Evolutionary conservation across 345 rosid species (phyloP), one percentile per base, ranked within the genome.

Genomic region (Eucalyptus cloeziana): DNA sequence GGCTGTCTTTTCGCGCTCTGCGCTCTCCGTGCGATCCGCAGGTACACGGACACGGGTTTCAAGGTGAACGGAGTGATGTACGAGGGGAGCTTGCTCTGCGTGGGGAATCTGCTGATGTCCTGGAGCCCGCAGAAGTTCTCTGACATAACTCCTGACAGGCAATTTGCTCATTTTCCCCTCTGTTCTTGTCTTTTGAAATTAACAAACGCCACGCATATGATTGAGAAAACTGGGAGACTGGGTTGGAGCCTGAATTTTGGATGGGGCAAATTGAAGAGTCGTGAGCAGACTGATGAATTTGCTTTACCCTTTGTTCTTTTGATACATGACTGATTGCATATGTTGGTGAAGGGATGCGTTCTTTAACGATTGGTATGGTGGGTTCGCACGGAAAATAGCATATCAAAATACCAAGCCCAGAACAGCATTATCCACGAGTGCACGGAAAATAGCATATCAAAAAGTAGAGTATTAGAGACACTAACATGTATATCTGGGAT

Each of bases 31-130:
- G 22, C 22, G 24, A 43, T 89, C 44, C 89, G 45, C 88, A 97
- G 99, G 90, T 96, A 93, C 87, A 93, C 95, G 6, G 97, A 96
- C 25, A 95, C 99, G 22, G 96, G 98, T 56, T 97, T 97, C 93
- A 95, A 91, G 5, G 95, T 97, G 58, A 97, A 96, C 90, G 96
- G 96, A 30, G 94, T 94, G 49, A 91, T 92, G 25, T 95, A 96
- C 89, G 97, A 97, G 93, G 99, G 99, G 31, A 96, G 99, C 93
- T 93, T 97, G 93, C 97, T 97, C 60, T 96, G 98, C 90, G 94
- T 96, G 52, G 98, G 99, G 89, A 96, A 96, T 90, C 92, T 97
- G 92, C 91, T 95, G 2, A 91, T 95, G 94, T 97, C 99, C 25
- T 97, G 99, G 99, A 89, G 93, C 69, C 99, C 99, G 89, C 89